phyloP scores from a whole-genome alignment of 1,284 basidiomycete species.

The Cutaneotrichosporon cyanovorans region DNA sequence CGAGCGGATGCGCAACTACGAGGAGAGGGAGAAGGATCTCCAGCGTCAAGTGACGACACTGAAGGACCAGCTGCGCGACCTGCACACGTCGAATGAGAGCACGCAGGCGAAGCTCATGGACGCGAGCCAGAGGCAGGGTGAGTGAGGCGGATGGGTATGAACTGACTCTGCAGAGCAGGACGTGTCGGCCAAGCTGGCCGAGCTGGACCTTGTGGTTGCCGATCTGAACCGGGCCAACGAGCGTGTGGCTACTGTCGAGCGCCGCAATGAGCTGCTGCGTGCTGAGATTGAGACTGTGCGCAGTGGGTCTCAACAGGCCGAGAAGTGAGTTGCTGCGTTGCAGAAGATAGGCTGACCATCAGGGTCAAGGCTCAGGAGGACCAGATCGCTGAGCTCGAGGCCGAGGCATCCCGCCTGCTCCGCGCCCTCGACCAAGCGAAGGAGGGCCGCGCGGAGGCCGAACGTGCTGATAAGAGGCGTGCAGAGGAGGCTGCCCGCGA shows the following conservation, averaged over 20 bases:
- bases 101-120: constrained; percentile 85
- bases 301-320: constrained; percentile 67
- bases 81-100: constrained; percentile 81
- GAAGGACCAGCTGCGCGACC: constrained; percentile 78
- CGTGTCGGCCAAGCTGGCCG: constrained; percentile 74
- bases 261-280: constrained; percentile 84
- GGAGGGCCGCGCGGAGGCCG: constrained; percentile 51
- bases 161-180: constrained; percentile 64
- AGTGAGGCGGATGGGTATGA: constrained; percentile 7
- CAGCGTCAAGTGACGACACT: constrained; percentile 75
- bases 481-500: constrained; percentile 59
- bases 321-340: constrained; percentile 52
- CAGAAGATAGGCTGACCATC: not conserved
- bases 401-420: constrained; percentile 63
- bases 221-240: constrained; percentile 90
- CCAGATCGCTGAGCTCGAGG: constrained; percentile 64
- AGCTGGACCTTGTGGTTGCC: constrained; percentile 84
- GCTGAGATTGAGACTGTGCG: constrained; percentile 86
- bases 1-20: constrained; percentile 87
- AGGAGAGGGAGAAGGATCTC: constrained; percentile 86
- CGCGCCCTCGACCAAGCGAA: constrained; percentile 65
- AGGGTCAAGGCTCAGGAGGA: constrained; percentile 65
- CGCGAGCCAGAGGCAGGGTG: constrained; percentile 78
- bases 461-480: constrained; percentile 52
- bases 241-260: constrained; percentile 81